These are phyloP conservation scores for Noccaea bulbosa DNA, from an alignment of 345 rosid genomes.

Conservation along the genomic window DNA sequence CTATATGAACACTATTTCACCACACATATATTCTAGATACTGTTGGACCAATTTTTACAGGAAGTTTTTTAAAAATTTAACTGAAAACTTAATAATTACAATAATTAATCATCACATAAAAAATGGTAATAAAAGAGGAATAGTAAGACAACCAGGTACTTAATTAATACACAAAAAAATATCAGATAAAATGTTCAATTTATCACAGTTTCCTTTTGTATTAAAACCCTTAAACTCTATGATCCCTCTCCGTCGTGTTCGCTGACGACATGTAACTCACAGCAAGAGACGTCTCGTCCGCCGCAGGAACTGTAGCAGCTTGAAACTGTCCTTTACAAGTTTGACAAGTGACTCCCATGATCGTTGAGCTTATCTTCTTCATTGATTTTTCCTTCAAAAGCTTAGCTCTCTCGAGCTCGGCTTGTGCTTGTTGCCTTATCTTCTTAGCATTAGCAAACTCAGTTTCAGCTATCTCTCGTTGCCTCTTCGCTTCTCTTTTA, in stretches of 20 bases:
- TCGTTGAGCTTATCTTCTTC: slow-evolving; percentile 65
- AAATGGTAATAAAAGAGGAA: slow-evolving; percentile 9
- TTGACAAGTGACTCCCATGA: slow-evolving; percentile 77
- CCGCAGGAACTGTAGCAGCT: slow-evolving; percentile 45
- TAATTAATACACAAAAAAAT: slow-evolving; percentile 32
- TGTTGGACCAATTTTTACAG: slow-evolving; percentile 7
- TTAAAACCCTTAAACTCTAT: slow-evolving; percentile 24
- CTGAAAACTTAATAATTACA: slow-evolving; percentile 7
- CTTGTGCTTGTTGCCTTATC: slow-evolving; percentile 74
- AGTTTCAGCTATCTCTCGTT: slow-evolving; percentile 74
- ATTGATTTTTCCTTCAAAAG: slow-evolving; percentile 64
- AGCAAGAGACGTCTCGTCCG: slow-evolving; percentile 75
- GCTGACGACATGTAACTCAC: slow-evolving; percentile 85
- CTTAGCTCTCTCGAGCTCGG: slow-evolving; percentile 74
- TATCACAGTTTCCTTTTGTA: neutral
- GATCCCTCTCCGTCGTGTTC: slow-evolving; percentile 67
- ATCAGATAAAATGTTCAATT: slow-evolving; percentile 16
- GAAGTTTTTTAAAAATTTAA: neutral
- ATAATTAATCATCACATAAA: slow-evolving; percentile 14
- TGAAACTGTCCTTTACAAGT: slow-evolving; percentile 73
- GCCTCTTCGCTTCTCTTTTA: slow-evolving; percentile 67
- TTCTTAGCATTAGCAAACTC: slow-evolving; percentile 71
- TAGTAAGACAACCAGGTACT: slow-evolving; percentile 1
- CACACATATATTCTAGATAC: slow-evolving; percentile 1
- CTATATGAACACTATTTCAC: neutral